Percentiles rank a stretch among this genome's conserved stretches.
These are phyloP conservation scores for Thelonectria rubi DNA, from an alignment of 2,329 filamentous ascomycete species.

Conservation along the genomic window DNA sequence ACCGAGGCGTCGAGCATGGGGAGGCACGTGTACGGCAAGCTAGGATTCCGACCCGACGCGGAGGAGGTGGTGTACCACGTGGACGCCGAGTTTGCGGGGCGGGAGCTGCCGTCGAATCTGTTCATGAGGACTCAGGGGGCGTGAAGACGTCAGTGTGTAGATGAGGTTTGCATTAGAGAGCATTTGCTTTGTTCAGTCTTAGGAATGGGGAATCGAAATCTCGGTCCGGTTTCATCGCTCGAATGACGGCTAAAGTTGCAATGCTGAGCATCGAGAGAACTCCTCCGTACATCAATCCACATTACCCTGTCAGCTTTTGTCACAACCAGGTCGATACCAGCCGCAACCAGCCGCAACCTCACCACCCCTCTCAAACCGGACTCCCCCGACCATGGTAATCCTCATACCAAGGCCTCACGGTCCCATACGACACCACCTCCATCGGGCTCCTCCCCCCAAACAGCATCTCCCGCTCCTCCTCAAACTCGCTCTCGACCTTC, in stretches of 20 bases:
- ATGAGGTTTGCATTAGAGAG: too few species aligned
- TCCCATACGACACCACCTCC: conserved; percentile 31
- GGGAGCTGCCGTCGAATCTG: conserved; percentile 53
- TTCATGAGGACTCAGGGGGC: conserved; percentile 54
- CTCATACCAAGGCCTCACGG: conserved; percentile 24
- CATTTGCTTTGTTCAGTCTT: too few species aligned
- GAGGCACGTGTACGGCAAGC: conserved; percentile 54
- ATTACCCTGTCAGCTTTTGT: too few species aligned
- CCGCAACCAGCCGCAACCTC: too few species aligned
- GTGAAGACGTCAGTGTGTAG: too few species aligned
- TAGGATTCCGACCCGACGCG: conserved; percentile 56
- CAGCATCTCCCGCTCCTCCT: conserved; percentile 15
- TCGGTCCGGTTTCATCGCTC: too few species aligned
- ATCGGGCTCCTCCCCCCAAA: not conserved
- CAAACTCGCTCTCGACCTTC: conserved; percentile 29
- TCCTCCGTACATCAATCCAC: too few species aligned
- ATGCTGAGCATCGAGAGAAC: too few species aligned
- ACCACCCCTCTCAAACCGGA: not conserved
- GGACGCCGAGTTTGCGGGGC: conserved; percentile 53
- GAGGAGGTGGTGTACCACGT: conserved; percentile 54
- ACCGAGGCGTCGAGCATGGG: conserved; percentile 61
- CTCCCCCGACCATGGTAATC: not conserved
- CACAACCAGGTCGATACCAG: too few species aligned
- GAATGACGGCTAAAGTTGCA: too few species aligned
- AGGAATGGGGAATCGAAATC: too few species aligned